Evolutionary conservation across 305 asterid genomes (phyloP), one percentile per base, ranked within the genome.

Genomic region (Fraxinus floribunda): DNA sequence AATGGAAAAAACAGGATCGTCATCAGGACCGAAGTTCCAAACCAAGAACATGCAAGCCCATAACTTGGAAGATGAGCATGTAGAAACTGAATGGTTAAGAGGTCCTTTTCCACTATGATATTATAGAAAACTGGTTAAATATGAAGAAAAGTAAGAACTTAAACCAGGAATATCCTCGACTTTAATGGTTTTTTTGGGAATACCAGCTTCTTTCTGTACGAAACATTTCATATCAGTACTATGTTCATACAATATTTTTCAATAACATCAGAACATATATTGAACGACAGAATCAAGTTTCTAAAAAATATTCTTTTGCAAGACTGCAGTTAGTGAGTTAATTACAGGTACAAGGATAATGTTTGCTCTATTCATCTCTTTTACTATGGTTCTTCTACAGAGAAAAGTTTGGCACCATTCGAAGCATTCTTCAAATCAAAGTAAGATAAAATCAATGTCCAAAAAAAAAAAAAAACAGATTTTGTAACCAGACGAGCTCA

Each of bases 131-230:
- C 80, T 15, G 81, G 30, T 81, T 74, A 70, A 80, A 29, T 60
- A 81, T 35, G 81, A 77, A 80, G 85, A 52, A 22, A 29, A 22
- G 72, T 24, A 78, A 83, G 77, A 75, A 93, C 98, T 89, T 92
- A 95, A 90, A 85, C 99, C 99, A 80, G 92, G 97, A 79, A 95
- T 93, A 80, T 95, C 99, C 87, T 94, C 98, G 26, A 89, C 94
- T 86, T 93, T 94, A 93, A 91, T 79, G 81, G 90, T 60, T 76
- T 86, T 94, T 83, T 91, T 95, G 76, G 99, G 98, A 84, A 93
- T 87, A 81, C 98, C 99, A 84, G 95, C 97, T 88, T 95, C 99
- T 87, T 92, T 94, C 98, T 95, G 92, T 71, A 86, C 34, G 77
- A 85, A 79, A 70, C 22, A 83, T 26, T 78, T 71, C 29, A 81